Conservation (phyloP, 495 filamentous ascomycete genomes). For the Penicillium argentinense region DNA sequence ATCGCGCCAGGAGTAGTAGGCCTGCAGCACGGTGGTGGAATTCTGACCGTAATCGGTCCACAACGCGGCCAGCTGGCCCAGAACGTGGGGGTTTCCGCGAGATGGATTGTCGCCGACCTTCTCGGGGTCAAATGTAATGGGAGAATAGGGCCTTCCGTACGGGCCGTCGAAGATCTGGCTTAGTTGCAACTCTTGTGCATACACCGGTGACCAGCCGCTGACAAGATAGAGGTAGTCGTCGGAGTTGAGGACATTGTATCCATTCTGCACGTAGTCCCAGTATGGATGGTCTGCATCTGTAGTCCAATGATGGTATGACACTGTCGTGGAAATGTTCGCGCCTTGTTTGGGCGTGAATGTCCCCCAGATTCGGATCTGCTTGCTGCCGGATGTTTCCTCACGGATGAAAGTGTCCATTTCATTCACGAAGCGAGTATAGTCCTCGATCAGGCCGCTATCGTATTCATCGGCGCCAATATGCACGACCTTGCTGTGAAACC, state of each 20-base stretch:
- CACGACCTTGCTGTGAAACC: slow-evolving; percentile 54
- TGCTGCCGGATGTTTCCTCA: slow-evolving; percentile 26
- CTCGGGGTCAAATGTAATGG: slow-evolving; percentile 48
- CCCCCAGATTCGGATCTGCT: slow-evolving; percentile 53
- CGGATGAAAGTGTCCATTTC: slow-evolving; percentile 44
- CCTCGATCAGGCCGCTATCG: slow-evolving; percentile 28
- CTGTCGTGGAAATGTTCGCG: slow-evolving; percentile 40
- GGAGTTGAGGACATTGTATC: slow-evolving; percentile 53
- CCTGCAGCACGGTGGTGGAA: slow-evolving; percentile 43
- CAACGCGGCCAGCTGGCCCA: slow-evolving; percentile 44
- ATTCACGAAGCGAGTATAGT: slow-evolving; percentile 52
- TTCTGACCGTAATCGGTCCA: slow-evolving; percentile 57
- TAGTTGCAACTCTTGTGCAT: slow-evolving; percentile 32
- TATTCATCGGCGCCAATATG: slow-evolving; percentile 57
- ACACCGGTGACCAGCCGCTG: slow-evolving; percentile 46
- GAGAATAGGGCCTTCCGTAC: slow-evolving; percentile 38
- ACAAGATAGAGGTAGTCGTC: slow-evolving; percentile 52
- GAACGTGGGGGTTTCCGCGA: slow-evolving; percentile 34
- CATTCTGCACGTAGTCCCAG: slow-evolving; percentile 48
- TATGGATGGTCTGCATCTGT: slow-evolving; percentile 48
- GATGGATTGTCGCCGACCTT: slow-evolving; percentile 47
- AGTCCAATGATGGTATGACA: slow-evolving; percentile 50
- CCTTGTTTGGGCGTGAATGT: slow-evolving; percentile 47
- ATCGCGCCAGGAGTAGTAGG: slow-evolving; percentile 50
- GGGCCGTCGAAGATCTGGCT: slow-evolving; percentile 50